Base-by-base conservation (phyloP, 768 basidiomycete genomes). In the Mycena olivaceomarginata region DNA sequence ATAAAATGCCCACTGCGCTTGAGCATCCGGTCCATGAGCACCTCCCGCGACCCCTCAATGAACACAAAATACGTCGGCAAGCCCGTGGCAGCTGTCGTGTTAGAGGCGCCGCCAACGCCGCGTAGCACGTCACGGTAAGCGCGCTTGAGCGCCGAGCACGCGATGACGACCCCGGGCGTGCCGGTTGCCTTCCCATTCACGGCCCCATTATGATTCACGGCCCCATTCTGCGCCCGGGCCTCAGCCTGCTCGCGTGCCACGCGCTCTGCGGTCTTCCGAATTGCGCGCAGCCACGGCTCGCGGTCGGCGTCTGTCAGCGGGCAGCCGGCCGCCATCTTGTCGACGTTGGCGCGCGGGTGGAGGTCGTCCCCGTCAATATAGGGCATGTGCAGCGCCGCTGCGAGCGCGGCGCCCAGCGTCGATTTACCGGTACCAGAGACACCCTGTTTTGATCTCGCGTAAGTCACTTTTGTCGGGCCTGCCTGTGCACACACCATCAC, bases 361-460 rank as follows among this genome's bases (percentile, higher is more conserved):
- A 98, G 89, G 77, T 95, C 93, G 83, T 98, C 97, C 40, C 95
- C 98, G 81, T 99, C 98, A 75, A 97, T 87, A 86, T 95, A 98
- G 1, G 96, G 94, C 75, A 96, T 77, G n/a, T 84, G 84, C 64
- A 96, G 88, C 40, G 87, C 86, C 51, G 85, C 80, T 9, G 95
- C 91, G n/a, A 98, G 86, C 9, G 91, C 92, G 6, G 77, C 78
- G 0, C 94, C 96, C 1, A 97, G 87, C 25, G 94, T 95, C 40
- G 92, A 91, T 82, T 95, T 95, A 10, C 95, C 94, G 43, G 93
- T 92, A 16, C 94, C 94, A 0, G 90, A 94, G 4, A 95, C 93
- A 45, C 95, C 95, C 94, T 94, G 80, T 64, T 53, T 40, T 37
- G 60, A 18, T 18, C 6, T 46, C 31, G 53, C 37, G 45, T 16